These are phyloP conservation scores for Kazachstania bromeliacearum DNA, from an alignment of 805 yeast species.

Conservation along the genomic window DNA sequence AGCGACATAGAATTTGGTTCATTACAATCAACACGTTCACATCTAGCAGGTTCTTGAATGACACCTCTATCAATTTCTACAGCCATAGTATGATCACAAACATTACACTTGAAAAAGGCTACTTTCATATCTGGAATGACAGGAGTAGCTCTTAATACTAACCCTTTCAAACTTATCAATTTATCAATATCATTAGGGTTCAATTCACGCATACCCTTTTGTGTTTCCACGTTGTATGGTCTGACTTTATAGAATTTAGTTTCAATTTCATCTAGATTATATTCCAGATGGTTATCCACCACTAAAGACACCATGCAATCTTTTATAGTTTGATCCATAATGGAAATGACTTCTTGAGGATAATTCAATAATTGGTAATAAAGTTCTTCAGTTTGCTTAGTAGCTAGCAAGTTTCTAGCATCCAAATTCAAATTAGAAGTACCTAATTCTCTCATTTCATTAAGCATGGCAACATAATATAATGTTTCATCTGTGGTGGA, in stretches of 20 bases:
- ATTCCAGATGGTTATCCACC: conserved; percentile 45
- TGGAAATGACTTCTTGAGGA: conserved; percentile 94
- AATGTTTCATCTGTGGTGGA: conserved; percentile 58
- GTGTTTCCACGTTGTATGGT: conserved; percentile 71
- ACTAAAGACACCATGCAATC: conserved; percentile 76
- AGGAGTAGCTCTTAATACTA: conserved; percentile 80
- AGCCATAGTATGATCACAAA: conserved; percentile 85
- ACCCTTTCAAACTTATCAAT: conserved; percentile 81
- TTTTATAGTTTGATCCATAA: conserved; percentile 93
- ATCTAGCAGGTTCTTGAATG: conserved; percentile 83
- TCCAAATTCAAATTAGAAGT: conserved; percentile 79
- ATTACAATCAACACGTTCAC: conserved; percentile 84
- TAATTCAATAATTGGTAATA: conserved; percentile 82
- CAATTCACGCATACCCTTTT: conserved; percentile 79
- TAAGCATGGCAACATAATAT: conserved; percentile 64
- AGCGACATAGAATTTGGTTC: conserved; percentile 80
- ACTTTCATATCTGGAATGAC: conserved; percentile 96
- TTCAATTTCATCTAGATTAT: conserved; percentile 56
- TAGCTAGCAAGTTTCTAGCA: conserved; percentile 67
- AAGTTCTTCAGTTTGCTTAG: conserved; percentile 63
- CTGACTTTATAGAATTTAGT: conserved; percentile 77
- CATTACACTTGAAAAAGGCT: conserved; percentile 90
- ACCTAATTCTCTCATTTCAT: conserved; percentile 68
- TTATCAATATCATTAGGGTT: conserved; percentile 94
- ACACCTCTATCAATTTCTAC: conserved; percentile 93